These are phyloP conservation scores for Saccharomyces eubayanus DNA, from an alignment of 805 yeast genomes.

Conservation along the genomic window DNA sequence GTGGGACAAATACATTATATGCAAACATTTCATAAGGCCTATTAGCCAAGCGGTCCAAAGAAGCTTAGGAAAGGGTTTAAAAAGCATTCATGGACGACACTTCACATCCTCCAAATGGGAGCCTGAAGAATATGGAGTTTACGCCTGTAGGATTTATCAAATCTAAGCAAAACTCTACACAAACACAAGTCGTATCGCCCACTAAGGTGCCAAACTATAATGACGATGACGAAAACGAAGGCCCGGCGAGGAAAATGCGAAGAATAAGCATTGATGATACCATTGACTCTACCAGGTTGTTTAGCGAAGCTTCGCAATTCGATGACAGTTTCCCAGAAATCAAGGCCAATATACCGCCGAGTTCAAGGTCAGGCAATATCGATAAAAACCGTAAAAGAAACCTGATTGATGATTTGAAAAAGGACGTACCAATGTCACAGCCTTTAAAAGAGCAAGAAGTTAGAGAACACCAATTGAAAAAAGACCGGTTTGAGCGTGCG, in stretches of 20 bases:
- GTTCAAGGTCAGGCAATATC: neutral
- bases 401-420: constrained; percentile 15
- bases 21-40: neutral
- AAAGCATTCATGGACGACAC: neutral
- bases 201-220: neutral
- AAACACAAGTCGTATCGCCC: neutral
- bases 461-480: constrained; percentile 15
- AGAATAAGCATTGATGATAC: constrained; percentile 19
- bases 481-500: constrained; percentile 4
- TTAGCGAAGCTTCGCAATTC: constrained; percentile 27
- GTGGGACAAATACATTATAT: neutral
- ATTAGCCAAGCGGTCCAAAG: neutral
- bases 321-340: constrained; percentile 28
- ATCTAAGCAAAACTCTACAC: constrained; percentile 12
- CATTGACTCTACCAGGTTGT: constrained; percentile 19
- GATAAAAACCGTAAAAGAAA: constrained; percentile 9
- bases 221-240: constrained; percentile 1
- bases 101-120: constrained; percentile 22
- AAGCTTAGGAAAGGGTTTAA: neutral
- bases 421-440: constrained; percentile 20
- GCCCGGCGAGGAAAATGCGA: constrained; percentile 14
- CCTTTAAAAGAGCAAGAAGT: constrained; percentile 29
- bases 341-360: neutral
- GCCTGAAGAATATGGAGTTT: constrained; percentile 29
- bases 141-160: constrained; percentile 36